Conservation (phyloP, 208 protist species). For the Leishmania aethiopica region DNA sequence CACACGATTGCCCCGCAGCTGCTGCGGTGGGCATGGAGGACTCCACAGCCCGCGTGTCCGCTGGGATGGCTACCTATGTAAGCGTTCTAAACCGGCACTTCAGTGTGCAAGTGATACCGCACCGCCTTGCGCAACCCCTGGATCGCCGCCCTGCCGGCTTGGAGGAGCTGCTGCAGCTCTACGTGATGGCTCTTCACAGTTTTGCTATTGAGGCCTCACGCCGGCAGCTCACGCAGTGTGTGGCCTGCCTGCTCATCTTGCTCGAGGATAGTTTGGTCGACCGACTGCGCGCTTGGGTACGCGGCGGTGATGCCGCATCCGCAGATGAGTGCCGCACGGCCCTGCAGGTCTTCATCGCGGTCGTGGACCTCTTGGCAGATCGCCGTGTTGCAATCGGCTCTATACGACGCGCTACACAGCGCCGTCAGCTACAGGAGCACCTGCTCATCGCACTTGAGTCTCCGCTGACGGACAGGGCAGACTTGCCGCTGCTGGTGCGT, state of each 20-base stretch:
- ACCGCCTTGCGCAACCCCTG: constrained; percentile 43
- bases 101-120: constrained; percentile 50
- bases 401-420: constrained; percentile 61
- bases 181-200: constrained; percentile 25
- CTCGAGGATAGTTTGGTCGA: constrained; percentile 33
- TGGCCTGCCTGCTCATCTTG: constrained; percentile 48
- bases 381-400: constrained; percentile 59
- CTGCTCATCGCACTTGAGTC: constrained; percentile 40
- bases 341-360: constrained; percentile 37
- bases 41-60: constrained; percentile 1
- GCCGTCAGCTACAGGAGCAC: constrained; percentile 49
- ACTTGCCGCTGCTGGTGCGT: constrained; percentile 38
- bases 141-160: constrained; percentile 46
- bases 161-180: constrained; percentile 52
- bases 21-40: constrained; percentile 36
- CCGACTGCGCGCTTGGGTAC: constrained; percentile 11
- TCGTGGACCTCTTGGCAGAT: constrained; percentile 65
- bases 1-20: constrained; percentile 46
- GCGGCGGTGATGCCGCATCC: constrained; percentile 4
- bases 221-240: constrained; percentile 51
- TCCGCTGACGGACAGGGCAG: constrained; percentile 9
- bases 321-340: constrained; percentile 12
- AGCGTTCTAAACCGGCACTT: constrained; percentile 68
- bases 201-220: constrained; percentile 16
- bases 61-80: constrained; percentile 37